phyloP scores from a whole-genome alignment of 768 basidiomycete species.

The Xerocomus potaroensis region DNA sequence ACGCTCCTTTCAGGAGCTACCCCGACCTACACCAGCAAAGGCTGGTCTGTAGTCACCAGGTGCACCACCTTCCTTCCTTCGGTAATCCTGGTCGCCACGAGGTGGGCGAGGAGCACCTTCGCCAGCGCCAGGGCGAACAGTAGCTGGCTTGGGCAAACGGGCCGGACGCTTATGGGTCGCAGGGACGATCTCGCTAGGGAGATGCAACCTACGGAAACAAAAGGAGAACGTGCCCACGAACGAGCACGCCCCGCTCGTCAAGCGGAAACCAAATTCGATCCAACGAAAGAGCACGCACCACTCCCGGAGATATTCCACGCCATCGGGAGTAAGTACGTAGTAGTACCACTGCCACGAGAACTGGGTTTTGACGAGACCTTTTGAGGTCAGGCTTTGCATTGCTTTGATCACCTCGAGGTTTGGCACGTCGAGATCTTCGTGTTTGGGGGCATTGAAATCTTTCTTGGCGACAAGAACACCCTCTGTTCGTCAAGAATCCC shows the following conservation, averaged over 20 bases:
- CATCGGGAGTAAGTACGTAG: conserved; percentile 95
- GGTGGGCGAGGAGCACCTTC: conserved; percentile 85
- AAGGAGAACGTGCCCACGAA: neutral
- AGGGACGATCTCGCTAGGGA: conserved; percentile 94
- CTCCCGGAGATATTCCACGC: conserved; percentile 95
- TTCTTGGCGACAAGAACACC: conserved; percentile 99
- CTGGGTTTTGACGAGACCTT: conserved; percentile 95
- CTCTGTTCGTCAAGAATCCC: conserved; percentile 47
- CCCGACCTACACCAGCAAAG: conserved; percentile 86
- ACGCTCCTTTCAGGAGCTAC: conserved; percentile 65
- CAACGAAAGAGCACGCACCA: conserved; percentile 45
- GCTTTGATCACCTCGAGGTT: conserved; percentile 72
- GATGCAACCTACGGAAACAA: conserved; percentile 65
- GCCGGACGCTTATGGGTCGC: conserved; percentile 96
- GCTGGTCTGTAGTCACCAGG: conserved; percentile 87
- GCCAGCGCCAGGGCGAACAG: conserved; percentile 62
- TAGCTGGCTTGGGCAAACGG: conserved; percentile 80
- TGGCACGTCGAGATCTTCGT: conserved; percentile 80
- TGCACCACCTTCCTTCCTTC: conserved; percentile 81
- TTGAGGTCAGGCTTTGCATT: conserved; percentile 63
- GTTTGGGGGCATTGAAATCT: conserved; percentile 96
- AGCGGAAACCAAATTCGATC: neutral
- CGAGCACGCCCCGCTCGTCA: neutral
- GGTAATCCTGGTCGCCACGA: conserved; percentile 86
- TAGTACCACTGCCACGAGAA: conserved; percentile 99